Percentiles rank a stretch among this genome's conserved stretches.
Evolutionary conservation across 306 rosid genomes (phyloP).

Genomic region (Cicer cuneatum): DNA sequence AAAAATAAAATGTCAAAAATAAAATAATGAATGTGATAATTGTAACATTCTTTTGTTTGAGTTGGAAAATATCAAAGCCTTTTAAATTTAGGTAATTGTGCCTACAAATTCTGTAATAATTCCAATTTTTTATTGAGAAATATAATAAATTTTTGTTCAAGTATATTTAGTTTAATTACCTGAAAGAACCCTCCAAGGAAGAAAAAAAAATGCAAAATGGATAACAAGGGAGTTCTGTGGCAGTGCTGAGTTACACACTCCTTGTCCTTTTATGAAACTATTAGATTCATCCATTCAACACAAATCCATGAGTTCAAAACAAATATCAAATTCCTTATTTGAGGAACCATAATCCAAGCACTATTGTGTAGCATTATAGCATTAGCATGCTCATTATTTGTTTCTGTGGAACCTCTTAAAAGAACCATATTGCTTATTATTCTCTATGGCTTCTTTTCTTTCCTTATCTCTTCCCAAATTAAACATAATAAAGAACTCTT

Average conservation of each 20-base stretch:
- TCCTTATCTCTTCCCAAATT: slow-evolving; percentile 79
- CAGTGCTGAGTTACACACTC: slow-evolving; percentile 29
- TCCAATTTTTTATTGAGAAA: no score
- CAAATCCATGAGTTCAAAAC: not conserved
- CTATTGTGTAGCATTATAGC: slow-evolving; percentile 30
- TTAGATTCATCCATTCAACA: slow-evolving; percentile 23
- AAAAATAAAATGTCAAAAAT: no score
- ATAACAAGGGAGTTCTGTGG: slow-evolving; percentile 46
- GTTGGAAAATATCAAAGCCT: no score
- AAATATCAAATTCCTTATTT: slow-evolving; percentile 10
- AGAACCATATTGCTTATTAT: slow-evolving; percentile 39
- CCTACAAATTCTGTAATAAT: no score
- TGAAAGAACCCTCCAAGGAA: not conserved
- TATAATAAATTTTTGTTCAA: no score
- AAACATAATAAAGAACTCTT: slow-evolving; percentile 58
- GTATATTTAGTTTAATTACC: no score
- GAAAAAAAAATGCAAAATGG: slow-evolving; percentile 31
- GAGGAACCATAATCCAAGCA: slow-evolving; percentile 27
- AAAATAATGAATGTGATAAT: no score
- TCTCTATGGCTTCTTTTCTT: slow-evolving; percentile 83
- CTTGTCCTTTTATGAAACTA: slow-evolving; percentile 24
- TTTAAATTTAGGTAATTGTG: no score
- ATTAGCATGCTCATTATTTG: slow-evolving; percentile 43
- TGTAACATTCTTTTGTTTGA: no score
- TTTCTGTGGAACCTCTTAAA: slow-evolving; percentile 61